Percentiles rank a stretch among this genome's conserved stretches.
Conservation (phyloP, 257 asterid species). For the Solanum neorickii region DNA sequence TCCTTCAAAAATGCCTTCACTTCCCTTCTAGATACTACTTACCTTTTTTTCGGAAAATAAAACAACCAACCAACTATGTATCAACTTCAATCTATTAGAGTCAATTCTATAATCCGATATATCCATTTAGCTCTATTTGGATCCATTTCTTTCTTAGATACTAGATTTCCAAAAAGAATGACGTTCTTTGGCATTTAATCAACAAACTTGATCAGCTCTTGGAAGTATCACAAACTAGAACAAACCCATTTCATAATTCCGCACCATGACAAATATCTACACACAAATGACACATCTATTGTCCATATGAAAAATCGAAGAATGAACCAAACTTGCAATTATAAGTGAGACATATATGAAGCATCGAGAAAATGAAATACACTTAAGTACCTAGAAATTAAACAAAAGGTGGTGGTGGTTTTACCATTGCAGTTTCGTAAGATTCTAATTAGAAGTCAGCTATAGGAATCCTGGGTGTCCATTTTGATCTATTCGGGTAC, state of each 20-base stretch:
- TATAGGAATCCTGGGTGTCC: neutral
- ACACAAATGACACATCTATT: neutral
- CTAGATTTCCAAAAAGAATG: neutral
- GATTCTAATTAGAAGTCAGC: neutral
- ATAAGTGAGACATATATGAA: neutral
- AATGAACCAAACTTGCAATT: neutral
- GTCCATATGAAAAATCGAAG: neutral
- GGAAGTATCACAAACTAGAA: neutral
- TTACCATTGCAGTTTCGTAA: neutral
- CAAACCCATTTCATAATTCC: neutral
- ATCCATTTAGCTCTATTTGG: neutral
- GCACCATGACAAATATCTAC: neutral
- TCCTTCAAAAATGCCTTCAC: no score
- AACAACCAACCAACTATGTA: neutral
- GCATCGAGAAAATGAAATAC: no score
- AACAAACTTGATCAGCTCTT: neutral
- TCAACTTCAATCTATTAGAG: neutral
- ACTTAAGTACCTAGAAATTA: neutral
- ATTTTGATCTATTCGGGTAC: neutral
- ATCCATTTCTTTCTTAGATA: neutral
- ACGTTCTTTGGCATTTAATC: neutral
- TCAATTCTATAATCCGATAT: neutral
- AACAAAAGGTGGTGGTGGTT: neutral
- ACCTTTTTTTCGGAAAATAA: neutral
- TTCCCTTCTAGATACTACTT: no score